Base-by-base conservation (phyloP, 768 basidiomycete genomes). In the Mycena rosella region DNA sequence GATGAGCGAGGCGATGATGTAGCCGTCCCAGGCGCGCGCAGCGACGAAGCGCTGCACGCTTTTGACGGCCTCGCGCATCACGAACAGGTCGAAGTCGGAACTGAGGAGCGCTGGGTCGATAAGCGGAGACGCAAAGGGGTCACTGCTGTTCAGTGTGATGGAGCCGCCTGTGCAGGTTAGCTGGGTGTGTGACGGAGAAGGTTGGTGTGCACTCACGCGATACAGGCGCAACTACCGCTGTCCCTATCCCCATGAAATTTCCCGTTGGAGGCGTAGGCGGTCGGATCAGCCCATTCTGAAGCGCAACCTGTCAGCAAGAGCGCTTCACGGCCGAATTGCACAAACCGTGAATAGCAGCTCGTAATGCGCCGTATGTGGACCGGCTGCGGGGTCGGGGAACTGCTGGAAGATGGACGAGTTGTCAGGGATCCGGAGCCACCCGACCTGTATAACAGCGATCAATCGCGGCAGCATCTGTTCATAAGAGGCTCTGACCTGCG, bases 61-160 rank as follows among this genome's bases (percentile, higher is more conserved):
- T 26, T 30, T 17, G 18, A 67, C 30, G 10, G 48, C 72, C 24
- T 60, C 69, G 27, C 67, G 63, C 53, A 75, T 53, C 20, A 61
- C 63, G 17, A 63, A 58, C 14, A 74, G 18, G 53, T 76, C 77
- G 47, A 70, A 52, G 3, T 40, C 49, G 18, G 51, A 38, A 18
- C 27, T 63, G 20, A 82, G 77, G 75, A 85, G 81, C 51, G 79
- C 78, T 0, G 83, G 82, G 70, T 87, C 78, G 74, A 87, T 84
- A n/a, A 75, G 38, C 0, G 86, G 85, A 24, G 74, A 40, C 42
- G 75, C 77, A 74, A 84, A 84, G 22, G 83, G 76, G 68, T 79
- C 71, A 26, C 75, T 79, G 22, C 82, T 80, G 56, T 76, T 82
- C 65, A 84, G 56, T 10, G 63, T 72, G 8, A 76, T 22, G n/a